Evolutionary conservation across 2,329 filamentous ascomycete species (phyloP).

Genomic region (Teratosphaeria destructans): DNA sequence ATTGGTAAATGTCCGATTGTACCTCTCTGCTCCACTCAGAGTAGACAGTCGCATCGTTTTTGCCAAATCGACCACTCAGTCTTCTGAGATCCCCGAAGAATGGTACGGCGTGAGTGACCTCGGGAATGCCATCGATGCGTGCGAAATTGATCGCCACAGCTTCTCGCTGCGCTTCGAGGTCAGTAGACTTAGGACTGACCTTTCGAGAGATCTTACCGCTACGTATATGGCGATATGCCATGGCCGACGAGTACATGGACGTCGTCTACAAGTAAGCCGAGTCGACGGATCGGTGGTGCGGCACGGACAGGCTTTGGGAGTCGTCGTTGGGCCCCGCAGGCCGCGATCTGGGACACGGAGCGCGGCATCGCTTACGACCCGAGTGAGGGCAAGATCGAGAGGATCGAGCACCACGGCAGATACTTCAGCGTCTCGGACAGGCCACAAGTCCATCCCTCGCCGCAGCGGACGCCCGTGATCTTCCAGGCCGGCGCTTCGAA

Average conservation of each 20-base stretch:
- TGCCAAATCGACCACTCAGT: background rate
- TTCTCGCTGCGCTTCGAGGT: background rate
- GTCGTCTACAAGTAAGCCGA: constrained; percentile 34
- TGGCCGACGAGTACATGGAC: constrained; percentile 54
- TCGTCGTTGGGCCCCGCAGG: constrained; percentile 22
- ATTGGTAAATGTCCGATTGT: background rate
- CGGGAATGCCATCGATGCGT: background rate
- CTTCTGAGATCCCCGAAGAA: background rate
- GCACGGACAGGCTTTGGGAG: constrained; percentile 10
- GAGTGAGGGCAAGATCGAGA: constrained; percentile 40
- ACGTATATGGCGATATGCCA: constrained; percentile 13
- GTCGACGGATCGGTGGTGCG: background rate
- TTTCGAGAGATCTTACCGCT: background rate
- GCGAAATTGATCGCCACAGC: background rate
- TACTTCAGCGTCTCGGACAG: constrained; percentile 36
- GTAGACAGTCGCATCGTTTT: background rate
- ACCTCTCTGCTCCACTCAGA: background rate
- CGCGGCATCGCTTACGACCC: constrained; percentile 44
- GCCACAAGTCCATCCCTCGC: constrained; percentile 45
- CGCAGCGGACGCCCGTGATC: constrained; percentile 52
- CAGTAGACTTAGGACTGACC: background rate
- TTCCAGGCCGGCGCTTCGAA: constrained; percentile 60
- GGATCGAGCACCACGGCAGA: constrained; percentile 31
- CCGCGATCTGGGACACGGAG: constrained; percentile 40
- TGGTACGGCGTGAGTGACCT: background rate